Evolutionary conservation across 2,329 filamentous ascomycete species (phyloP), one percentile per base, ranked within the genome.

Genomic region (Aspergillus sergii): DNA sequence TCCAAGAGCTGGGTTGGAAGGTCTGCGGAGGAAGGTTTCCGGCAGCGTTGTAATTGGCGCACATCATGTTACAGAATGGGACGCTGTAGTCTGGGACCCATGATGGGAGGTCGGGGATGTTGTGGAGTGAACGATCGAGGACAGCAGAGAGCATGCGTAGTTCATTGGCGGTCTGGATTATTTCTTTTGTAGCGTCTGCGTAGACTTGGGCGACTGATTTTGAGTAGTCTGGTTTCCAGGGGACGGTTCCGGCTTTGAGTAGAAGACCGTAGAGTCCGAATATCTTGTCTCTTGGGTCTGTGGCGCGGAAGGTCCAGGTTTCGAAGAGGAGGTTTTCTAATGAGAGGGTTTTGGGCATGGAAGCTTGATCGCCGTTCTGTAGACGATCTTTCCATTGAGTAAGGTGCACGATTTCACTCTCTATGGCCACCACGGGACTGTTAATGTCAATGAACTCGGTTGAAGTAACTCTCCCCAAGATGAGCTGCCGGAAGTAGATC

Each of bases 71-170:
- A 7, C 26, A 34, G 16, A 61, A 61, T 5, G 41, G 51, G 2
- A 48, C 41, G 14, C 59, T 61, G 59, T 61, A 61, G 19, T 61
- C 59, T 6, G 59, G 59, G 9, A 57, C 43, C 59, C 59, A 61
- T 7, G 59, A 61, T 9, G 59, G 59, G 19, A 61, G 59, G 23
- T 57, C 23, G 2, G 19, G 14, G 14, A 48, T 41, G 12, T 48
- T 54, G n/a, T 41, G 41, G 19, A 61, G 53, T 1, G 59, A 57
- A 6, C 21, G 16, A 26, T 61, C 59, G 3, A 57, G 59, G 11
- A 57, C 59, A 2, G 59, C 41, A 10, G 59, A 61, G 0, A 61
- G 51, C 51, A 61, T 61, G 28, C 59, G 59, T 21, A 57, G 26
- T 6, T 61, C 59, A 26, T n/a, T n/a, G 14, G 51, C 59, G 14